A percentile compares a stretch with the other conserved stretches of the same genome.
phyloP scores from a whole-genome alignment of 805 yeast genomes.

The Torulaspora quercuum region DNA sequence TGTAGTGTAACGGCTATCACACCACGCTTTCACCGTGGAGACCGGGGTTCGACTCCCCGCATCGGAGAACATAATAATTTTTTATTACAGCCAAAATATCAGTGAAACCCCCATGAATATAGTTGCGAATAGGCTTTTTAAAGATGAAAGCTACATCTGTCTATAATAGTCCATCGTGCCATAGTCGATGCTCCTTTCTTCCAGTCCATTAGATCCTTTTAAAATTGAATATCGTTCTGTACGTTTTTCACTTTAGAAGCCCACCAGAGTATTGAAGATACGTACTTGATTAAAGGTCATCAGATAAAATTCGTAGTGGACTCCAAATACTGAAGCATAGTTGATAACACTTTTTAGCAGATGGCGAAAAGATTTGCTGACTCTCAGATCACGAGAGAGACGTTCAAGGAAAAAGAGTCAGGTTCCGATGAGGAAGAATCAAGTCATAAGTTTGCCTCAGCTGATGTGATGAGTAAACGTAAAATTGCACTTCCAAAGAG shows the following conservation, averaged over 20 bases:
- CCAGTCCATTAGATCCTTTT: too few species aligned
- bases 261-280: too few species aligned
- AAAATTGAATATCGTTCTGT: too few species aligned
- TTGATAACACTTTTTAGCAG: too few species aligned
- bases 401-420: slow-evolving; percentile 31
- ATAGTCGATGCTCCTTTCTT: too few species aligned
- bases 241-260: too few species aligned
- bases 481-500: slow-evolving; percentile 61
- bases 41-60: slow-evolving; percentile 42
- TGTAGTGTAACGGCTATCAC: slow-evolving; percentile 42
- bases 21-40: slow-evolving; percentile 41
- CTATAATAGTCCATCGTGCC: too few species aligned
- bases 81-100: background rate
- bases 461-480: slow-evolving; percentile 61
- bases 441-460: slow-evolving; percentile 46
- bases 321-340: too few species aligned
- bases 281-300: too few species aligned
- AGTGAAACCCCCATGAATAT: background rate
- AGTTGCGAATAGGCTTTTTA: too few species aligned
- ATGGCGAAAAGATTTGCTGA: slow-evolving; percentile 71
- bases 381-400: slow-evolving; percentile 59
- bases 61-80: slow-evolving; percentile 34
- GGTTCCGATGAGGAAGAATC: slow-evolving; percentile 39
- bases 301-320: too few species aligned
- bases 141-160: too few species aligned